Conservation (phyloP, 2,329 filamentous ascomycete species). For the Monilinia laxa region DNA sequence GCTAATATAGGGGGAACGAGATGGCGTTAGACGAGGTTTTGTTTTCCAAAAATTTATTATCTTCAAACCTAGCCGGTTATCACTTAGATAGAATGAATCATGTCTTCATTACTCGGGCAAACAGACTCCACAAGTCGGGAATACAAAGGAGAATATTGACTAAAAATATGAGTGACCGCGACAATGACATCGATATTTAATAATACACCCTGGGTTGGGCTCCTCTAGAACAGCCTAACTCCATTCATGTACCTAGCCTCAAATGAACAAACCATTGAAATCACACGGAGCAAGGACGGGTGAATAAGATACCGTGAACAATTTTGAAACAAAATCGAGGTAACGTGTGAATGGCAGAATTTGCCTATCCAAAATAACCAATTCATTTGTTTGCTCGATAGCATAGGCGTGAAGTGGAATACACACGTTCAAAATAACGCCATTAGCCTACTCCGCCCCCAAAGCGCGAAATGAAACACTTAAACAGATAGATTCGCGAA, state of each 20-base stretch:
- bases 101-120: background rate
- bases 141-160: background rate
- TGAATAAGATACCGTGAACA: background rate
- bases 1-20: background rate
- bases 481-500: background rate
- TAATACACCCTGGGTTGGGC: background rate
- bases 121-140: background rate
- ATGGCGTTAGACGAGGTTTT: background rate
- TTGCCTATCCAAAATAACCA: background rate
- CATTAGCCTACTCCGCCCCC: background rate
- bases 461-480: background rate
- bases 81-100: background rate
- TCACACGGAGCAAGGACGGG: background rate
- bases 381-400: background rate
- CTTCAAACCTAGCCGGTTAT: background rate
- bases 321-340: background rate
- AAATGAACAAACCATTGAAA: background rate
- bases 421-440: conserved; percentile 1
- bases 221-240: background rate
- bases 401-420: background rate
- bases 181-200: background rate
- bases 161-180: background rate
- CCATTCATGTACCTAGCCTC: background rate
- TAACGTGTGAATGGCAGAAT: background rate
- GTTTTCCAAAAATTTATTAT: background rate